Base-by-base conservation (phyloP, 352 stramenopile species). In the Aphanomyces stellatus region DNA sequence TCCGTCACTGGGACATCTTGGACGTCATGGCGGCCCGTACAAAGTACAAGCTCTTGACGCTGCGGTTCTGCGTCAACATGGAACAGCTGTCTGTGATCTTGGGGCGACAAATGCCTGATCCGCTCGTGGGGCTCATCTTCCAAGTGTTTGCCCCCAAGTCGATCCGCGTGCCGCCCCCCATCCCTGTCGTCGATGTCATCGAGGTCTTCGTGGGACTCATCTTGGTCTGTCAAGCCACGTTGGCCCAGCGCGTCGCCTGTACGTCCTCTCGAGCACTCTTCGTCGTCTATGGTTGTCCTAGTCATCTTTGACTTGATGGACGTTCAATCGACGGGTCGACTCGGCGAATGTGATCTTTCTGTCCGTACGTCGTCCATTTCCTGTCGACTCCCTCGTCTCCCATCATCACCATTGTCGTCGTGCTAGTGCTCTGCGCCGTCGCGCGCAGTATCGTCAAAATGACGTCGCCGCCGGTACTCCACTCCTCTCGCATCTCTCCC, bases 141-240 rank as follows among this genome's bases (percentile, higher is more conserved):
- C 57, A 76, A 46, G 65, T 65, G 31, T 73, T 90, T 22, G 64
- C 87, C 28, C 69, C 80, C 13, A 69, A 82, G 13, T 51, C 84
- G 33, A 72, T 88, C 74, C 65, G 71, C 25, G 69, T 85, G 25
- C 87, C 73, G 80, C 28, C 77, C 82, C 34, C 77, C 85, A 71
- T 85, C 75, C 64, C 86, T 85, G 80, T 64, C 25, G 76, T 90
- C 28, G 82, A 90, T 65, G 69, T 66, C n/a, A 85, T 85, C 72
- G 80, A 90, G 63, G 73, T 90, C 15, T 71, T 88, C 28, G 74
- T 88, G 33, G 77, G 79, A 25, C 53, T 90, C 13, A 71, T 77
- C 10, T 76, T 90, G 49, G 79, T 88, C 11, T 88, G 79, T 33
- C 82, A 90, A 56, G 78, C 80, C 22, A 64, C 55, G 34, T 35